Percentiles rank a stretch among this genome's conserved stretches.
phyloP scores from a whole-genome alignment of 2,329 filamentous ascomycete genomes.

The Penicillium sp. region DNA sequence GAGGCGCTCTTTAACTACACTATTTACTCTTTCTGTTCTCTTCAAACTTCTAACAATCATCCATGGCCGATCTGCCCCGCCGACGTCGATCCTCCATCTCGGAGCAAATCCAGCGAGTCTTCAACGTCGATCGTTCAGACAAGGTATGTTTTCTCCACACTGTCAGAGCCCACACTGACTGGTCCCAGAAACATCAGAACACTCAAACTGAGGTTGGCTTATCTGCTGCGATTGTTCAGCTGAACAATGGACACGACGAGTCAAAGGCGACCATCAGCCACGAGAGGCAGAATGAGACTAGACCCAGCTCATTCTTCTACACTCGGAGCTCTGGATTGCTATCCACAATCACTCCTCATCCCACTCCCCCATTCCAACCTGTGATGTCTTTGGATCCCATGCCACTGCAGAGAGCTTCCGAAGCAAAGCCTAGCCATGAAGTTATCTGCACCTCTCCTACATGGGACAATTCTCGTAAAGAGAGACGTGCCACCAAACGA shows the following conservation, averaged over 20 bases:
- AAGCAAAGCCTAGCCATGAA: conserved; percentile 4
- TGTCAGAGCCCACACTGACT: not conserved
- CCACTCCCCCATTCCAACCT: conserved; percentile 15
- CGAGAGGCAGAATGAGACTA: conserved; percentile 10
- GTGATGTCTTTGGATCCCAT: conserved; percentile 1
- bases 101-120: conserved; percentile 19
- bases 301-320: conserved; percentile 13
- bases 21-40: not conserved
- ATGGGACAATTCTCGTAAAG: conserved; percentile 22
- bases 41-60: not conserved
- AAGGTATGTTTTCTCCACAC: conserved; percentile 9
- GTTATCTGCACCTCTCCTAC: conserved; percentile 19
- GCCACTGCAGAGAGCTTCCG: conserved; percentile 2
- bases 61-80: conserved; percentile 19
- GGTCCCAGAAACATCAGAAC: conserved; percentile 9
- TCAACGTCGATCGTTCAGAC: conserved; percentile 15
- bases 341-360: conserved; percentile 14
- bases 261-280: conserved; percentile 2
- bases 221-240: not conserved
- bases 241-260: not conserved
- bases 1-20: not conserved
- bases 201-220: not conserved
- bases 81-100: conserved; percentile 23
- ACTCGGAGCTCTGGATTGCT: conserved; percentile 16
- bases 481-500: conserved; percentile 30